These are phyloP conservation scores for Apophysomyces sp. DNA, from an alignment of 371 early-diverging fungal species.

Conservation along the genomic window DNA sequence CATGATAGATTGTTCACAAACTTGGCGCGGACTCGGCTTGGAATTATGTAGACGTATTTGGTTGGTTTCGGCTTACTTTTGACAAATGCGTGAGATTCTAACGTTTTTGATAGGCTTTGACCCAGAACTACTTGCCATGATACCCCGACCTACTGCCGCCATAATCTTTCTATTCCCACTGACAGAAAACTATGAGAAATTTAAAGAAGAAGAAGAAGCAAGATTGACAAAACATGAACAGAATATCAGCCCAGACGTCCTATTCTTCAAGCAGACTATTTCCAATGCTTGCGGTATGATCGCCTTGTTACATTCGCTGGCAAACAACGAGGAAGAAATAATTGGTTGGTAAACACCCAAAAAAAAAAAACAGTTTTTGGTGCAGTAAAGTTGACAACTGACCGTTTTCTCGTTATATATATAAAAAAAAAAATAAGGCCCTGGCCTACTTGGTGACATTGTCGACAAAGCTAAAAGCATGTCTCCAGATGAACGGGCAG, in stretches of 20 bases:
- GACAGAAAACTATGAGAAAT: conserved; percentile 59
- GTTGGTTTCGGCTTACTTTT: conserved; percentile 6
- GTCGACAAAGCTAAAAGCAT: conserved; percentile 55
- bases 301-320: conserved; percentile 75
- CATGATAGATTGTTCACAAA: conserved; percentile 39
- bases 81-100: background rate
- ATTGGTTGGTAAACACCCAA: conserved; percentile 24
- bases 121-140: conserved; percentile 72
- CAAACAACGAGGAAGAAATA: conserved; percentile 53
- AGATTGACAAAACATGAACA: conserved; percentile 52
- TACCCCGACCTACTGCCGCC: conserved; percentile 81
- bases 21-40: conserved; percentile 49
- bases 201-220: conserved; percentile 53
- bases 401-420: background rate
- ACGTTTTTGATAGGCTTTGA: conserved; percentile 64
- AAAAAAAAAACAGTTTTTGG: background rate
- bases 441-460: conserved; percentile 63
- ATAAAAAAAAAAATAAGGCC: conserved; percentile 22
- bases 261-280: conserved; percentile 88
- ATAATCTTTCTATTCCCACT: conserved; percentile 78
- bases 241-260: conserved; percentile 56
- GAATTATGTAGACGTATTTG: conserved; percentile 56
- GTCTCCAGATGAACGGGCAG: conserved; percentile 72
- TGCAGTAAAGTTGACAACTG: background rate
- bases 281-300: conserved; percentile 92